A percentile compares a stretch with the other conserved stretches of the same genome.
These are phyloP conservation scores for Paracoccidioides brasiliensis DNA, from an alignment of 2,329 filamentous ascomycete genomes.

Conservation along the genomic window DNA sequence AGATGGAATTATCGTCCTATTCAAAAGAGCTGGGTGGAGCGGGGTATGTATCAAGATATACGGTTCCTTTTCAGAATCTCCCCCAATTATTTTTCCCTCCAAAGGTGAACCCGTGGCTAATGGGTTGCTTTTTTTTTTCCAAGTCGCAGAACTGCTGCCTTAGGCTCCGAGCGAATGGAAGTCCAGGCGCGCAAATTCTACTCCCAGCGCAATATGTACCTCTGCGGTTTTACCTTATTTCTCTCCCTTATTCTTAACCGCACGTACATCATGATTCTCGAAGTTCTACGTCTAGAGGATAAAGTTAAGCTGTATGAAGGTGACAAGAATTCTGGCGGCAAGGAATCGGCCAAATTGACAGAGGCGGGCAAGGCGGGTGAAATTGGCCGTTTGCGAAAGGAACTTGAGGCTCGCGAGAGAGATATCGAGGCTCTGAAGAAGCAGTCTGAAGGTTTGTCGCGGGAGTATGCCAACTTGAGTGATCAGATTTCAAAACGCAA, in stretches of 20 bases:
- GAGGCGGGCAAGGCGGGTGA: constrained; percentile 60
- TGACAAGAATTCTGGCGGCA: constrained; percentile 44
- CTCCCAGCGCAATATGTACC: constrained; percentile 99
- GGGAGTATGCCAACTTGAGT: constrained; percentile 74
- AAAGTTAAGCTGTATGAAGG: constrained; percentile 75
- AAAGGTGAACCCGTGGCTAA: neutral
- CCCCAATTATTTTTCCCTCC: neutral
- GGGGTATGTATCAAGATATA: constrained; percentile 33
- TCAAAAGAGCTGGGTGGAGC: constrained; percentile 45
- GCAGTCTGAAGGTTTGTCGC: constrained; percentile 69
- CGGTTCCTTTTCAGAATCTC: neutral
- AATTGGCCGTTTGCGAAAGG: constrained; percentile 60
- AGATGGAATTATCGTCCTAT: constrained; percentile 68
- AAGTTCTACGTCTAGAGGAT: constrained; percentile 83
- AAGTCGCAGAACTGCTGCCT: constrained; percentile 48
- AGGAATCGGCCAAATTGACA: constrained; percentile 59
- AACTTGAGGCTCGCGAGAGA: constrained; percentile 59
- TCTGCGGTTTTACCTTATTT: constrained; percentile 98
- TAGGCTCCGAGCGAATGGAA: constrained; percentile 92
- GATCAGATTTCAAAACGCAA: constrained; percentile 50
- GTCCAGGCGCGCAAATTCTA: constrained; percentile 99
- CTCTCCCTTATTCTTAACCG: constrained; percentile 95
- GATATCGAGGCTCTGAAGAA: constrained; percentile 85
- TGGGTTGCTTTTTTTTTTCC: constrained; percentile 8
- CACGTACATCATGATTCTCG: constrained; percentile 94